Evolutionary conservation across 345 rosid species (phyloP), one percentile per base, ranked within the genome.

Genomic region (Salix viminalis): DNA sequence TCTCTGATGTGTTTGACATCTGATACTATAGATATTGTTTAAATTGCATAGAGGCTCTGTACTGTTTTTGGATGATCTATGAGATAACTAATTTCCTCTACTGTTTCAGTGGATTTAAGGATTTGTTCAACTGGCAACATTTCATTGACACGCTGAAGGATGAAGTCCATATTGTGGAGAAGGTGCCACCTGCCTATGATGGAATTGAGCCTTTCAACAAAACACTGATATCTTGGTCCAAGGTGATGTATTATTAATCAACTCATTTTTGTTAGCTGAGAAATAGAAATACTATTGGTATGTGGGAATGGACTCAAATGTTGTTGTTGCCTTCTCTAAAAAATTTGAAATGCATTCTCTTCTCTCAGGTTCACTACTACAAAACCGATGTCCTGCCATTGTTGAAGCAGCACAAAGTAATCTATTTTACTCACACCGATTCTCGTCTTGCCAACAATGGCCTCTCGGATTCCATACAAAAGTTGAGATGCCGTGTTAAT

Each of bases 211-310:
- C 94, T 79, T 86, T 91, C 77, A 81, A 71, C 32, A 96, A 96
- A 83, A 96, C 97, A 75, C 97, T 93, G 67, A 88, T 95, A 77
- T 93, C 99, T 26, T 95, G 99, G 99, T 95, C 99, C 23, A 93
- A 91, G 98, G 98, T 77, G 62, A 44, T 62, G 81, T 34, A 70
- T 21, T 61, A 52, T 66, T 71, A 58, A 19, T 65, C 42, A 42
- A 23, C 24, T 69, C n/a, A 15, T 39, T n/a, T 26, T 28, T 52
- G 15, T 54, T 32, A 34, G 26, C 50, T 46, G 50, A 13, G 18
- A 46, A 46, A 19, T 70, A n/a, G 50, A 46, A 46, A 19, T 70
- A n/a, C 19, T 36, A 44, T 34, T 5, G 52, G 72, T 50, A 24
- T 64, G 44, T 78, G 62, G n/a, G 21, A 12, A 26, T 14, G 41